A percentile compares a stretch with the other conserved stretches of the same genome.
Evolutionary conservation across 176 grass and related monocot genomes (phyloP).

Genomic region (Urochloa ruziziensis): DNA sequence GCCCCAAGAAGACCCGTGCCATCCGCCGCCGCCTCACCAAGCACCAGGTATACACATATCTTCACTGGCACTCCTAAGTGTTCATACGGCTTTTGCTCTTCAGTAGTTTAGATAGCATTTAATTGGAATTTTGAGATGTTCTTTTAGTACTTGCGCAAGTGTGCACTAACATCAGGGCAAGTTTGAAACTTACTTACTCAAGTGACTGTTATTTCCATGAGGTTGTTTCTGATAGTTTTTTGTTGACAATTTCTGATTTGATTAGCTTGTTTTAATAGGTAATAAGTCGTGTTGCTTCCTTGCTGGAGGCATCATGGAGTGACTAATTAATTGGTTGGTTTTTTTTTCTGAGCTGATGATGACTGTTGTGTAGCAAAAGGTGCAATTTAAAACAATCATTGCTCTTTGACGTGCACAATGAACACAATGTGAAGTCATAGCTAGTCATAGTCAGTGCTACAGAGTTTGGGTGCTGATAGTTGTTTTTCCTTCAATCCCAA

Average conservation of each 20-base stretch:
- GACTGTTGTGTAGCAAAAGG: too few species aligned
- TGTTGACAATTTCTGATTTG: too few species aligned
- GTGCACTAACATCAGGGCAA: background rate
- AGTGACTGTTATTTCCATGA: background rate
- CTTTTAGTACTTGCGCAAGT: too few species aligned
- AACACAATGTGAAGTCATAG: too few species aligned
- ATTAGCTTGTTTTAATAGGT: too few species aligned
- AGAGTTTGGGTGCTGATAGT: background rate
- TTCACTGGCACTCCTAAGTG: background rate
- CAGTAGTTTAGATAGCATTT: background rate
- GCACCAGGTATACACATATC: conserved; percentile 53
- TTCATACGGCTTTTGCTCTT: too few species aligned
- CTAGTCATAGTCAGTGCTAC: too few species aligned
- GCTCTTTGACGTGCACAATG: too few species aligned
- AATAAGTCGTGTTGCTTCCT: too few species aligned
- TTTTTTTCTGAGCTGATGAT: too few species aligned
- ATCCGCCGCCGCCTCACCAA: conserved; percentile 57
- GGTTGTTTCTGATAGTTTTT: background rate
- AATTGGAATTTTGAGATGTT: background rate
- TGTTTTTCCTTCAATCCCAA: background rate
- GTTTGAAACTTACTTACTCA: background rate
- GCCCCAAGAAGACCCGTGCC: conserved; percentile 71
- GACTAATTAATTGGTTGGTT: too few species aligned
- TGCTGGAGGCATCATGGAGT: too few species aligned
- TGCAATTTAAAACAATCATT: background rate